Evolutionary conservation across 1,139 yeast genomes (phyloP).

Genomic region (Geotrichum carabidarum): DNA sequence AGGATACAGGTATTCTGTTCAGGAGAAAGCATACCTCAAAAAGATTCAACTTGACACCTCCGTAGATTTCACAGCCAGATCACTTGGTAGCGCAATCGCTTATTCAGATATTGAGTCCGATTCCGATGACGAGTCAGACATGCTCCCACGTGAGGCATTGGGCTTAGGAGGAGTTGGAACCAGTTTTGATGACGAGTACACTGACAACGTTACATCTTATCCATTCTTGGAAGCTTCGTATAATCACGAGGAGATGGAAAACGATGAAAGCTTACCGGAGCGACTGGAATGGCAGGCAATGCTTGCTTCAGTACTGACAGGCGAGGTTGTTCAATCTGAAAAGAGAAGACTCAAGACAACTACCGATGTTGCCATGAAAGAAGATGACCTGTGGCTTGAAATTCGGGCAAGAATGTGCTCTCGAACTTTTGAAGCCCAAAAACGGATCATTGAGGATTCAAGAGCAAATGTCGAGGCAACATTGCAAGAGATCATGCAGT

Average conservation of each 20-base stretch:
- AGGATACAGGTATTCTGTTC: constrained; percentile 41
- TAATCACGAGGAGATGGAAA: constrained; percentile 22
- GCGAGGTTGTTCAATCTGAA: constrained; percentile 89
- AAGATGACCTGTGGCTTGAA: constrained; percentile 78
- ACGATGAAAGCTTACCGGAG: constrained; percentile 57
- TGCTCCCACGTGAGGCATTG: constrained; percentile 23
- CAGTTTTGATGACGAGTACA: constrained; percentile 36
- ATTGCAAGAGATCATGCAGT: constrained; percentile 64
- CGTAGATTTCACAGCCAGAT: constrained; percentile 49
- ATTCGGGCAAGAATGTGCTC: constrained; percentile 76
- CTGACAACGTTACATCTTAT: constrained; percentile 30
- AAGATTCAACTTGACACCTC: constrained; percentile 58
- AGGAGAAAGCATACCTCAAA: constrained; percentile 64
- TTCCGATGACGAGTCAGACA: constrained; percentile 27
- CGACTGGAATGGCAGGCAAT: constrained; percentile 95
- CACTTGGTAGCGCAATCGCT: constrained; percentile 23
- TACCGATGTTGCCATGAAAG: constrained; percentile 30
- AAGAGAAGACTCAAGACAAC: constrained; percentile 67
- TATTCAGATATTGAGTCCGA: constrained; percentile 29
- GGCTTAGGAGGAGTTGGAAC: constrained; percentile 37
- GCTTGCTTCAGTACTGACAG: constrained; percentile 84
- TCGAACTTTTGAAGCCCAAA: constrained; percentile 75
- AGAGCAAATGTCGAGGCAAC: constrained; percentile 70
- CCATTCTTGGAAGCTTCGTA: constrained; percentile 23
- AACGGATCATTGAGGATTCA: constrained; percentile 62